These are phyloP conservation scores for Saturnispora diversa DNA, from an alignment of 805 yeast genomes.

Conservation along the genomic window DNA sequence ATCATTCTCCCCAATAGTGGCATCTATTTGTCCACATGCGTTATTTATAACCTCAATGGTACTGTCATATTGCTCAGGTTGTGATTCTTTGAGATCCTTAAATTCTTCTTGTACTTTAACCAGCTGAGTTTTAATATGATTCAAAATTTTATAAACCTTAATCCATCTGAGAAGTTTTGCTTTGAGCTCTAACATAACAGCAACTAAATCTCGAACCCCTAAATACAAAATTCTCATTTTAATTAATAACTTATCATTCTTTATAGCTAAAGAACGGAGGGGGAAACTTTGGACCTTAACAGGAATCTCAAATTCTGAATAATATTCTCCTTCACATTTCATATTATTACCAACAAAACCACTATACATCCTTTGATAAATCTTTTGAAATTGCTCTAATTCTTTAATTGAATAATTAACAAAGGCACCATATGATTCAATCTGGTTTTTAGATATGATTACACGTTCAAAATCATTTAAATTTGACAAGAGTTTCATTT, in stretches of 20 bases:
- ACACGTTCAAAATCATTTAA: conserved; percentile 3
- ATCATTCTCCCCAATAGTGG: conserved; percentile 5
- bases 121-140: conserved; percentile 1
- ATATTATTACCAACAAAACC: conserved; percentile 14
- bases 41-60: not conserved
- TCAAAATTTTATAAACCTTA: conserved; percentile 5
- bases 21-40: conserved; percentile 11
- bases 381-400: conserved; percentile 27
- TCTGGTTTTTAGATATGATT: conserved; percentile 30
- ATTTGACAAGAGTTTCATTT: not conserved
- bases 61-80: not conserved
- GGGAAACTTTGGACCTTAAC: no score
- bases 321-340: conserved; percentile 30
- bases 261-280: no score
- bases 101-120: not conserved
- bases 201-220: conserved; percentile 34
- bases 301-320: conserved; percentile 4
- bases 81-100: not conserved
- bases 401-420: conserved; percentile 40
- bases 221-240: conserved; percentile 2
- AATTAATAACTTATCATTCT: not conserved
- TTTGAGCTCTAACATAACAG: conserved; percentile 27
- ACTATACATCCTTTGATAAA: conserved; percentile 31
- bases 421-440: conserved; percentile 41
- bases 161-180: conserved; percentile 5